These are phyloP conservation scores for Pythium monospermum DNA, from an alignment of 352 stramenopile genomes.

Conservation along the genomic window DNA sequence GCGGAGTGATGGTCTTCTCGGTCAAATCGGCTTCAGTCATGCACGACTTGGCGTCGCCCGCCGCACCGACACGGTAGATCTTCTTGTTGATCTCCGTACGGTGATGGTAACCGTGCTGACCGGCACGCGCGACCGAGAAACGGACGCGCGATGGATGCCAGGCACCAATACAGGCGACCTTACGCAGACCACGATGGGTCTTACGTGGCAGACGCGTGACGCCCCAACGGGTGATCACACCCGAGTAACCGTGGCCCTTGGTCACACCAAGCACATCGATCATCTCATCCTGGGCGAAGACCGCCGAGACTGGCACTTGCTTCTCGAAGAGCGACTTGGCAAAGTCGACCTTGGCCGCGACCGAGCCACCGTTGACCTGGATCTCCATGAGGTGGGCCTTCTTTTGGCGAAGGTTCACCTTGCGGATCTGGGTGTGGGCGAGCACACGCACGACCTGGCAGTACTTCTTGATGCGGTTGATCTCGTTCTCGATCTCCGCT, in stretches of 20 bases:
- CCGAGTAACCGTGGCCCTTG: conserved; percentile 98
- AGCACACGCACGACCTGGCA: conserved; percentile 99
- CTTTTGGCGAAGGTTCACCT: conserved; percentile 99
- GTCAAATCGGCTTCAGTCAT: conserved; percentile 99
- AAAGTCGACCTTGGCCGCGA: conserved; percentile 99
- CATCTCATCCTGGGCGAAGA: conserved; percentile 97
- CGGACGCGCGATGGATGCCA: conserved; percentile 99
- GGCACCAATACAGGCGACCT: conserved; percentile 99
- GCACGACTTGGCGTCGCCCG: conserved; percentile 91
- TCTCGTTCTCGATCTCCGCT: conserved; percentile 94
- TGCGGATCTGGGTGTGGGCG: conserved; percentile 98
- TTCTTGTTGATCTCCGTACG: conserved; percentile 99
- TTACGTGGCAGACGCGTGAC: conserved; percentile 99
- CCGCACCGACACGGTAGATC: conserved; percentile 98
- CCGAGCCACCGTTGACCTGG: conserved; percentile 98
- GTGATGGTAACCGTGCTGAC: conserved; percentile 99
- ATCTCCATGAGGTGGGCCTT: conserved; percentile 99
- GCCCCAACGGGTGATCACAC: conserved; percentile 99
- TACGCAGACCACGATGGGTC: conserved; percentile 99
- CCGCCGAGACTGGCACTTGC: conserved; percentile 94
- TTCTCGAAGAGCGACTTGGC: conserved; percentile 99
- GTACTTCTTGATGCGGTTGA: conserved; percentile 99
- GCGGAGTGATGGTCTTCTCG: conserved; percentile 99
- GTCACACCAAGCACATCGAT: conserved; percentile 98
- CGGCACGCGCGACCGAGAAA: conserved; percentile 97